Evolutionary conservation across 192 early-diverging fungal species (phyloP), one percentile per base, ranked within the genome.

Genomic region (Chytriomyces sp.): DNA sequence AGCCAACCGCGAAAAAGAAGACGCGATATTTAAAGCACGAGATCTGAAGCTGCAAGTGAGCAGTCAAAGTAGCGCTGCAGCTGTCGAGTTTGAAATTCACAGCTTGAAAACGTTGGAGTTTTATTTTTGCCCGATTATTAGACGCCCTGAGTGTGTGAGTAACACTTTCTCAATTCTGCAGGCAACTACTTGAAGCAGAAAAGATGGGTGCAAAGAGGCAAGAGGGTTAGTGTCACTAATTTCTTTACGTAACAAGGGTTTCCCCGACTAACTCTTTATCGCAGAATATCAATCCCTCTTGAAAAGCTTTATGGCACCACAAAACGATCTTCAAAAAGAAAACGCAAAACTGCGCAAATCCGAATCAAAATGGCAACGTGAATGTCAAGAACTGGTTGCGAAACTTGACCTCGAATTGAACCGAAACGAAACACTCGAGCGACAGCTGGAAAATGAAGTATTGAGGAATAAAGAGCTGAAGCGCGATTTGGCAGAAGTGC

Each of bases 31-130:
- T 65, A 24, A 59, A 18, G 64, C 77, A 8, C 80, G 68, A 61
- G 85, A 86, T 65, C 50, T 86, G 75, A 75, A 83, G 74, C 66
- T 86, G 28, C 75, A 77, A 68, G 62, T 71, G 10, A 57, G 43
- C 18, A 73, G 18, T 59, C 77, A 49, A 53, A 77, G 79, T 75
- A 75, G 62, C 5, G 78, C 82, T 16, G 50, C 74, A 5, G 75
- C 80, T 9, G 61, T 89, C 16, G 87, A 89, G 72, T 88, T 87
- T 81, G 87, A 89, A 66, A 86, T 89, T 23, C 72, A 72, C 28
- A 80, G 72, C 66, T 78, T 89, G 5, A 88, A 88, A 69, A 80
- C 63, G 84, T 85, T 71, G 64, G 64, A 53, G 18, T 24, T 57
- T 61, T 61, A 20, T 59, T 76, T 49, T 57, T 50, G 48, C 44